These are phyloP conservation scores for Chenopodium quinoa DNA, from an alignment of 148 eudicot genomes.

Conservation along the genomic window DNA sequence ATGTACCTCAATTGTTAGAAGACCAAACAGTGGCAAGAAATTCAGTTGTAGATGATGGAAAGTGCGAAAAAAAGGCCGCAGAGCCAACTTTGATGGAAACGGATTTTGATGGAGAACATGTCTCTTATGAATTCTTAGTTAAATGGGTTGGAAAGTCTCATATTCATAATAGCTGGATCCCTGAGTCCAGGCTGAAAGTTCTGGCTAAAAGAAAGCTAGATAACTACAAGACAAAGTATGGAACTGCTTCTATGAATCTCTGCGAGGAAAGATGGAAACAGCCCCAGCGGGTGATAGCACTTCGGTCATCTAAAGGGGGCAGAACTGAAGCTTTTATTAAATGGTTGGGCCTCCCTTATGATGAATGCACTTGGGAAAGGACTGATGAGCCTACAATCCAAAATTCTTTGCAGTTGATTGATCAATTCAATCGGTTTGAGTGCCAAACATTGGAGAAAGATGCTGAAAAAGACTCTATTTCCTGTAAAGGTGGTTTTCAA, in stretches of 20 bases:
- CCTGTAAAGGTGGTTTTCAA: slow-evolving; percentile 35
- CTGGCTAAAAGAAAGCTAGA: slow-evolving; percentile 88
- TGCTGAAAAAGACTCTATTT: slow-evolving; percentile 34
- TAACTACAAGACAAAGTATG: slow-evolving; percentile 81
- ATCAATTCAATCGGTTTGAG: slow-evolving; percentile 61
- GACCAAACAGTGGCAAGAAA: slow-evolving; percentile 28
- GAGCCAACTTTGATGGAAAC: slow-evolving; percentile 30
- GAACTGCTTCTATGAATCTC: slow-evolving; percentile 64
- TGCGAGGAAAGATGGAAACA: slow-evolving; percentile 75
- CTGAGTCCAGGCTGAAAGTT: slow-evolving; percentile 72
- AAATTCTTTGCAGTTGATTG: slow-evolving; percentile 51
- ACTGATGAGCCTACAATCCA: slow-evolving; percentile 61
- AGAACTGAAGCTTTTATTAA: slow-evolving; percentile 65
- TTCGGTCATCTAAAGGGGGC: slow-evolving; percentile 50
- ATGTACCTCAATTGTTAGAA: slow-evolving; percentile 25
- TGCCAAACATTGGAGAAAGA: slow-evolving; percentile 58
- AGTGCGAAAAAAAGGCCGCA: slow-evolving; percentile 23
- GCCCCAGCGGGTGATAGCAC: slow-evolving; percentile 81
- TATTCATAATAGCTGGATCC: slow-evolving; percentile 78
- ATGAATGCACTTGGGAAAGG: slow-evolving; percentile 98
- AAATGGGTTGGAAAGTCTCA: slow-evolving; percentile 96
- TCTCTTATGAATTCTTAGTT: slow-evolving; percentile 67
- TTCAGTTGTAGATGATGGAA: slow-evolving; percentile 21
- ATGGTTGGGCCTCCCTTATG: slow-evolving; percentile 91
- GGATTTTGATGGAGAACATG: slow-evolving; percentile 26